These are phyloP conservation scores for Phytopythium boreale DNA, from an alignment of 352 stramenopile species.

Conservation along the genomic window DNA sequence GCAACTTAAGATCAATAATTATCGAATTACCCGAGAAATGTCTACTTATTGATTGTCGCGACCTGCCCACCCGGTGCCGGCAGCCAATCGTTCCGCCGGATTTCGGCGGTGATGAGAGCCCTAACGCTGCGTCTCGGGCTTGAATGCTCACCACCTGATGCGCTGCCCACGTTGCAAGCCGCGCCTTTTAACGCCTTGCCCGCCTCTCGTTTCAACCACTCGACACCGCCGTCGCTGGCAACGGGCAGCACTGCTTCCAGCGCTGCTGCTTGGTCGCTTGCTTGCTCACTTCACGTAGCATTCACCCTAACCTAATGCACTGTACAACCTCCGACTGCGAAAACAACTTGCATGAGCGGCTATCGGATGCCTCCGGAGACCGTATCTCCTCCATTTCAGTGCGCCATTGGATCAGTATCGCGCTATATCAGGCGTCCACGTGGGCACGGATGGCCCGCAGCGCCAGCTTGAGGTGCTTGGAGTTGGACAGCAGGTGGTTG, in stretches of 20 bases:
- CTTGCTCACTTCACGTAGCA: background rate
- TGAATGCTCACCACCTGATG: background rate
- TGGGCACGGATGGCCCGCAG: conserved; percentile 44
- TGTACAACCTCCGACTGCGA: background rate
- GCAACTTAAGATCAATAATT: background rate
- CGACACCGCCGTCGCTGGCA: no score
- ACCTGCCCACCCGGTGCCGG: background rate
- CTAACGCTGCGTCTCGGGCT: background rate
- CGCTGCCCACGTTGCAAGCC: background rate
- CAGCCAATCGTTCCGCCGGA: conserved; percentile 2
- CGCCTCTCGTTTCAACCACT: conserved; percentile 1
- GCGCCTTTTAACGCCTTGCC: background rate
- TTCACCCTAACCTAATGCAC: no score
- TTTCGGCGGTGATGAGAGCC: background rate
- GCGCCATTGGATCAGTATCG: no score
- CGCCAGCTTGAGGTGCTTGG: conserved; percentile 70
- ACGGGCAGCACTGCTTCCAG: no score
- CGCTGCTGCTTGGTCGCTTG: conserved; percentile 1
- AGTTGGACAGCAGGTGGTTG: conserved; percentile 79
- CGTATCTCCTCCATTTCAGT: no score
- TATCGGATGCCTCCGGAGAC: no score
- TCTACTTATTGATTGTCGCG: background rate
- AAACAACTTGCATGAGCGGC: background rate
- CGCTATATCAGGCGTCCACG: conserved; percentile 8
- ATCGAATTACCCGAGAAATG: background rate